Evolutionary conservation across 2,329 filamentous ascomycete genomes (phyloP), one percentile per base, ranked within the genome.

Genomic region (Alternaria ethzedia): DNA sequence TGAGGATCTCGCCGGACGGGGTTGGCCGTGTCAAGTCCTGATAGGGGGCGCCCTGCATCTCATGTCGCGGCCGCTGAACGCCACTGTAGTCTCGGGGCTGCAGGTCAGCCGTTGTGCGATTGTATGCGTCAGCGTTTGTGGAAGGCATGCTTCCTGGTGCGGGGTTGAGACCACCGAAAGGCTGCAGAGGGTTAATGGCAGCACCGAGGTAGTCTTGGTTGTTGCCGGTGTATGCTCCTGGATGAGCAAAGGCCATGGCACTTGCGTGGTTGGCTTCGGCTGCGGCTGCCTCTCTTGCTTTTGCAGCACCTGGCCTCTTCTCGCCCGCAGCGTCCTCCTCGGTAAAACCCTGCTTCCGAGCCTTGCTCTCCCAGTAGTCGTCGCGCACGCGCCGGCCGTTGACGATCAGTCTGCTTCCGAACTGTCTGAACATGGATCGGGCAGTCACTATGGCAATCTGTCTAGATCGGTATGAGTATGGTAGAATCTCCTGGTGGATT

Each of bases 301-400:
- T 97, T 62, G 93, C 90, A 43, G 92, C 94, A 57, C 96, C 96
- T 6, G 96, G 96, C 68, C 96, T 87, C 84, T 99, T 98, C 82
- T 99, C 96, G 44, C 96, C 96, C 5, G 96, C 96, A 54, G 94
- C 86, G 80, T 99, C 96, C 67, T 96, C 94, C 79, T 99, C 96
- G 1, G 96, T 99, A 78, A 99, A 99, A 11, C 96, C 96, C 81
- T 99, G 96, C 82, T 98, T 99, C 51, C 92, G 88, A 8, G 96
- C 96, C 82, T 98, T 98, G 76, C 91, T 92, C 81, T 98, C 96
- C 96, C 96, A 99, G 81, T 99, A 99, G 79, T 99, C 96, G 81
- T 99, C 96, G 54, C 96, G 90, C 45, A 99, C 96, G 61, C 96
- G 87, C 66, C 95, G 88, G 32, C 96, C 96, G 74, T 94, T 92